These are phyloP conservation scores for Amanita muscaria DNA, from an alignment of 768 basidiomycete genomes.

Conservation along the genomic window DNA sequence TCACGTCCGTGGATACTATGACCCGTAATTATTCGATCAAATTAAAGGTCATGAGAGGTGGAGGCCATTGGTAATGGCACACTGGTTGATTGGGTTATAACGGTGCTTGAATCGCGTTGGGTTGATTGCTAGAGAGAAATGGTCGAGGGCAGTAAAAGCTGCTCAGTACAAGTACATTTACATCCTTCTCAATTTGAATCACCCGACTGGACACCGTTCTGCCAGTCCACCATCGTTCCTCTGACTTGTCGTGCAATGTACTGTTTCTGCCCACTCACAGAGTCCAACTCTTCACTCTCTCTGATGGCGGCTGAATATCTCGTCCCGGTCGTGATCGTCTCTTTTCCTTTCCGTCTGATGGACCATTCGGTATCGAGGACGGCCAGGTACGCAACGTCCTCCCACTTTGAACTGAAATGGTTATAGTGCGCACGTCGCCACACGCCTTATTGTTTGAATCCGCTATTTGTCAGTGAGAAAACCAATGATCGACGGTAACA, in stretches of 20 bases:
- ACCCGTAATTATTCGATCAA: too few species aligned
- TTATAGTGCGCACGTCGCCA: constrained; percentile 46
- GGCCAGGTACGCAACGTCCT: constrained; percentile 51
- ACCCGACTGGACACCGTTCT: too few species aligned
- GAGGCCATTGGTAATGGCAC: too few species aligned
- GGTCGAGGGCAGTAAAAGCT: too few species aligned
- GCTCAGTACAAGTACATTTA: too few species aligned
- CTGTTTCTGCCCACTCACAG: neutral
- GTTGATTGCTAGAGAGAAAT: too few species aligned
- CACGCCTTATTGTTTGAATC: constrained; percentile 58
- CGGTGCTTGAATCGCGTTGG: too few species aligned
- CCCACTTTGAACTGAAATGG: constrained; percentile 38
- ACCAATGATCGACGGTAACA: neutral
- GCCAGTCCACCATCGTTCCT: neutral
- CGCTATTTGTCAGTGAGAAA: constrained; percentile 21
- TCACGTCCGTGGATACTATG: too few species aligned
- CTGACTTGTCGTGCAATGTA: neutral
- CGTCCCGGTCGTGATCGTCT: constrained; percentile 44
- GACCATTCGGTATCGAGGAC: constrained; percentile 57
- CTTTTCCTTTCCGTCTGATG: constrained; percentile 11
- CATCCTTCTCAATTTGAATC: too few species aligned
- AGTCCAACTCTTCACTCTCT: constrained; percentile 14
- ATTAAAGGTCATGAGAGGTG: too few species aligned
- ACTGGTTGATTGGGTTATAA: too few species aligned
- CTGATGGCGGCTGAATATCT: constrained; percentile 48